Evolutionary conservation across 2,329 filamentous ascomycete species (phyloP), one percentile per base, ranked within the genome.

Genomic region (Xylariaceae sp.): DNA sequence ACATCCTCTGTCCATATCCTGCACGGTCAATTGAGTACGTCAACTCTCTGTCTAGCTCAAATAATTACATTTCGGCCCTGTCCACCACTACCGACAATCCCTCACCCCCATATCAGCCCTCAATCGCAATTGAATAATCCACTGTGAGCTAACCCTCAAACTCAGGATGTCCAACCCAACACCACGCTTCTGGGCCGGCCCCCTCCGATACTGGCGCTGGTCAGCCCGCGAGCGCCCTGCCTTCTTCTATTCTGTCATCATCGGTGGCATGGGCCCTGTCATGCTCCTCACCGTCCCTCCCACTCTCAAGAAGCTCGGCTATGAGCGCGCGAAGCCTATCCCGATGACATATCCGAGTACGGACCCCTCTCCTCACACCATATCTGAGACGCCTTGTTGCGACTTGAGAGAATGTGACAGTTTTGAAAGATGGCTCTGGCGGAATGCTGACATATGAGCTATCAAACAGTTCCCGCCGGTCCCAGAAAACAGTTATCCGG

Each of bases 341-440:
- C 94, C 94, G 31, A 75, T 92, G 71, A 95, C 91, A 69, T 99
- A 97, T 78, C 94, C 94, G 55, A 83, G 93, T 97, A 82, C 71
- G 90, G 5, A 13, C 4, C 34, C 34, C 16, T 16, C 34, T 16
- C 34, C 5, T 14, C 34, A 38, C 16, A 28, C 7, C 22, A 28
- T 9, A 14, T 38, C 34, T 14, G 34, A 38, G 16, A 38, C 9
- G 10, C 5, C 3, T 38, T 4, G 16, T 9, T 38, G 34, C 22
- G 22, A 7, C 22, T n/a, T n/a, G 33, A 10, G 33, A 14, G 33
- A 36, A 36, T 36, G 14, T 36, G 33, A 14, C 10, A 36, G 33
- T 42, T 42, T 17, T 28, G 12, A 42, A 6, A 16, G 7, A 39
- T 14, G 17, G 17, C 5, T 28, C 33, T 9, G 22, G 12, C 14